Base-by-base conservation (phyloP, 805 yeast species). In the Myxozyma monticola region DNA sequence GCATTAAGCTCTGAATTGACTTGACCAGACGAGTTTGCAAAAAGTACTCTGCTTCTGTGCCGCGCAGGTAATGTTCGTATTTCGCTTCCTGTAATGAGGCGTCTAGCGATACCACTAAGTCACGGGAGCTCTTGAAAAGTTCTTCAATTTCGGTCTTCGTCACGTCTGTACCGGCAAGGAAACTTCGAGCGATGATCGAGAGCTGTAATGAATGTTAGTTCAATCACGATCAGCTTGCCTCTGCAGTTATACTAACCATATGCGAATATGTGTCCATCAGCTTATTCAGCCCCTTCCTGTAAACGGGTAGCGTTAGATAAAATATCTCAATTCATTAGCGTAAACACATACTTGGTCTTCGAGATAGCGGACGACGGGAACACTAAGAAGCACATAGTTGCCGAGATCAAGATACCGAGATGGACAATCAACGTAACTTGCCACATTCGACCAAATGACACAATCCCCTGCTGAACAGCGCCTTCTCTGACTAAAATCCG, bases 401-500 rank as follows among this genome's bases (percentile, higher is more conserved):
- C 79, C 0, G 88, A 76, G 1, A 83, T 71, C 1, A 74, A 33
- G 41, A 84, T 79, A 0, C 96, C 95, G 0, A 74, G 65, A n/a
- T 71, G 63, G 6, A 84, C 88, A 54, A 86, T 83, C 42, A 67
- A 61, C 34, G 83, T 76, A 7, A 82, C 75, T 21, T 83, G 77
- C 30, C 68, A 50, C 22, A 86, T 70, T 60, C 83, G 75, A 25
- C 67, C 67, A 54, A 79, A 63, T 0, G 90, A 85, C 12, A 86
- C 73, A 8, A 65, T 64, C 10, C 83, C 80, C 1, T 79, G 73
- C 61, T 81, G 83, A 38, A 76, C 70, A 37, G 83, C 78, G 12
- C 88, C 91, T 60, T 87, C 95, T 62, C 83, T 83, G 14, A 85
- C 79, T 46, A 87, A 75, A 52, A 86, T 81, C 0, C 89, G 76